Evolutionary conservation across 768 basidiomycete species (phyloP), one percentile per base, ranked within the genome.

Genomic region (Cubamyces sp.): DNA sequence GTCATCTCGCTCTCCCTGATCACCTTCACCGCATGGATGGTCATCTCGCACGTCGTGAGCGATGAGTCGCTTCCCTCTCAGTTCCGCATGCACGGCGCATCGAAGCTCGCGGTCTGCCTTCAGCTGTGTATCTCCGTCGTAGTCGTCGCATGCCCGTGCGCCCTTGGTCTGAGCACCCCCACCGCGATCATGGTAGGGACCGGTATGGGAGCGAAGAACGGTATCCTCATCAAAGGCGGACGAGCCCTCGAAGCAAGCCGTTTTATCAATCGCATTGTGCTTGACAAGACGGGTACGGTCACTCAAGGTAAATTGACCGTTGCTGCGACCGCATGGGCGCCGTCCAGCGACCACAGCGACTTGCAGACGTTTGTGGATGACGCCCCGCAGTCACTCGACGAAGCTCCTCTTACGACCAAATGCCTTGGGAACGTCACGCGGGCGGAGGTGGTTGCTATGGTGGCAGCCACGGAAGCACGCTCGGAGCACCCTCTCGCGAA

Each of bases 181-280:
- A 98, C 97, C 0, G 97, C 96, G 2, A 94, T 98, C 76, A 98
- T 98, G 97, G 97, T 98, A 34, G 97, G 97, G 18, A 98, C 96
- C 0, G 97, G 97, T 0, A 87, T 98, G 59, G 97, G 97, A 1
- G 97, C 97, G 9, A 84, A 91, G 78, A 96, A 98, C 69, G 96
- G 97, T 0, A 98, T 99, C 61, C 77, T 99, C 48, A 98, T 99
- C 85, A 99, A 99, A 73, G 96, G 97, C 21, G 97, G 96, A 1
- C 82, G 91, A 15, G 96, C 97, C 3, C 79, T 99, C 26, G 97
- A 99, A 72, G 94, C 93, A 3, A 94, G 94, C 74, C 87, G 85
- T 66, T 81, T 82, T 54, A 87, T 98, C 69, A 87, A 87, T 72
- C 82, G 87, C 15, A 86, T 98, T 64, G 85, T 97, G 0, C 73